Conservation (phyloP, 129 eudicot species). For the Calendula officinalis region DNA sequence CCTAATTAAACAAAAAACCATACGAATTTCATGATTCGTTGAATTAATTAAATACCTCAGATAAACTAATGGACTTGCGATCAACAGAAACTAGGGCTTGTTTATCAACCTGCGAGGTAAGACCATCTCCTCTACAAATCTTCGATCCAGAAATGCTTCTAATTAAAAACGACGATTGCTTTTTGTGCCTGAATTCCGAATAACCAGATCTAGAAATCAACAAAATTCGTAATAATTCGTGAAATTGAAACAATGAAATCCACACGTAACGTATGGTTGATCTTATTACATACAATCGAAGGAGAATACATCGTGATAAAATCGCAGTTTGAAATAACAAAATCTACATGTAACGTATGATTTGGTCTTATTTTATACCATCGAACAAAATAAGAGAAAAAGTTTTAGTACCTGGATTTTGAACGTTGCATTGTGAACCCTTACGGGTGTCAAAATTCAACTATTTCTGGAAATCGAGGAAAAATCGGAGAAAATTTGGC, state of each 20-base stretch:
- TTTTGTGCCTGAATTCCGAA: constrained; percentile 45
- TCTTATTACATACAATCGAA: no score
- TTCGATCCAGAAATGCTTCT: constrained; percentile 58
- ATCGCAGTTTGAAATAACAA: neutral
- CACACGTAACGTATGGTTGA: no score
- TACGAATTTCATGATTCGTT: no score
- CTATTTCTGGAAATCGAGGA: constrained; percentile 43
- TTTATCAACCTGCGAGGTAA: constrained; percentile 47
- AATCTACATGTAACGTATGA: constrained; percentile 19
- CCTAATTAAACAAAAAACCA: neutral
- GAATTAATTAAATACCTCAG: constrained; percentile 41
- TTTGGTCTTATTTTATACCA: neutral
- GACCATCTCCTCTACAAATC: constrained; percentile 63
- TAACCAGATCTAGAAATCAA: constrained; percentile 56
- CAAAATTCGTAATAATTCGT: neutral
- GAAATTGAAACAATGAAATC: no score
- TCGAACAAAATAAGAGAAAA: neutral
- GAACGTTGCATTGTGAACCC: constrained; percentile 48
- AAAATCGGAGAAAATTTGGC: constrained; percentile 21
- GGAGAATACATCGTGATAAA: no score
- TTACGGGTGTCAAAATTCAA: constrained; percentile 18
- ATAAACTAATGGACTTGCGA: constrained; percentile 38
- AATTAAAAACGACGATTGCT: constrained; percentile 39
- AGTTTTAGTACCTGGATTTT: constrained; percentile 57
- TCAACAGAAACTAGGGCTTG: constrained; percentile 47